phyloP scores from a whole-genome alignment of 2,329 filamentous ascomycete genomes.

The Exophiala aquamarina region DNA sequence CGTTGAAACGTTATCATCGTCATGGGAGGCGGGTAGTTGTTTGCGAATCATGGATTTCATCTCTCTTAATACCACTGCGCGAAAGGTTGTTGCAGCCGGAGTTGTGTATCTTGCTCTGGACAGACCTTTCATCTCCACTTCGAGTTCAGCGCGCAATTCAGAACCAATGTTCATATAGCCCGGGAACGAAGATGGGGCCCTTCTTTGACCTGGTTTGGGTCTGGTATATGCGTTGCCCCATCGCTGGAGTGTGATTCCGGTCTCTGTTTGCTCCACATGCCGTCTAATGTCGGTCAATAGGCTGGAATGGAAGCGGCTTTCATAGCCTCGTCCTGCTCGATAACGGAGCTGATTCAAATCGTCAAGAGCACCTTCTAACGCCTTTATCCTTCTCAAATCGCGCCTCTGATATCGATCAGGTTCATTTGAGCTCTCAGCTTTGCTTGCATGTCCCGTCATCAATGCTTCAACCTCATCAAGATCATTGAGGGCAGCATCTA shows the following conservation, averaged over 20 bases:
- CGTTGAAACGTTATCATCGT: conserved; percentile 90
- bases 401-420: conserved; percentile 34
- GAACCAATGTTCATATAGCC: conserved; percentile 75
- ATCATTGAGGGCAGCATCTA: conserved; percentile 74
- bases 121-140: conserved; percentile 73
- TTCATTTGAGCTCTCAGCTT: conserved; percentile 24
- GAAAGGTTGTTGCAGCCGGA: conserved; percentile 78
- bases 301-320: conserved; percentile 73
- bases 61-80: conserved; percentile 80
- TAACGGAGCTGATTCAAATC: conserved; percentile 75
- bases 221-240: conserved; percentile 79
- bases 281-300: conserved; percentile 75
- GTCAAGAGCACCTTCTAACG: conserved; percentile 74
- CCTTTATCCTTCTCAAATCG: conserved; percentile 74
- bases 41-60: conserved; percentile 81
- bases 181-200: conserved; percentile 69
- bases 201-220: conserved; percentile 64
- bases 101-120: conserved; percentile 77
- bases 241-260: conserved; percentile 72
- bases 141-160: conserved; percentile 67
- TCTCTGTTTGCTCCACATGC: conserved; percentile 74
- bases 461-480: conserved; percentile 78
- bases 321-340: conserved; percentile 84
- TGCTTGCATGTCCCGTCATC: conserved; percentile 62
- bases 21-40: conserved; percentile 85